Evolutionary conservation across 257 asterid genomes (phyloP).

Genomic region (Przewalskia tangutica): DNA sequence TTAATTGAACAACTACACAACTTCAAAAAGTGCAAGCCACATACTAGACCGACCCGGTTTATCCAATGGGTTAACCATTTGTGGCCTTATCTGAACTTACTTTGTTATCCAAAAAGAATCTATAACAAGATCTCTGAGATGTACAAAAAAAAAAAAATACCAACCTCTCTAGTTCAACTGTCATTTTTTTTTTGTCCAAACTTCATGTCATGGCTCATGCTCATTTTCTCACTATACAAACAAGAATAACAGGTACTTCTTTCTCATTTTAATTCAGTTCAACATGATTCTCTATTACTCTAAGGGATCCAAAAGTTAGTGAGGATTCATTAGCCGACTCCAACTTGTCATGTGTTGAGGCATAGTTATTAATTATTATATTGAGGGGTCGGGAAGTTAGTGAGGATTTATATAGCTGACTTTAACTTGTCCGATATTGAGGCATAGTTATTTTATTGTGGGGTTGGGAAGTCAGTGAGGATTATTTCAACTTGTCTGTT

Average conservation of each 20-base stretch:
- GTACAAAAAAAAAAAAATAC: not conserved
- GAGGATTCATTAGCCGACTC: no score
- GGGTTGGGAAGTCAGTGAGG: no score
- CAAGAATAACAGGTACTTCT: constrained; percentile 4
- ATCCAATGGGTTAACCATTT: constrained; percentile 7
- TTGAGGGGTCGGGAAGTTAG: not conserved
- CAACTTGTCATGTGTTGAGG: no score
- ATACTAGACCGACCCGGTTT: not conserved
- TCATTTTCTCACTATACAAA: constrained; percentile 1
- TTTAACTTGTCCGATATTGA: no score
- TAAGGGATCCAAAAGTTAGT: no score
- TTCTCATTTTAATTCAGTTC: not conserved
- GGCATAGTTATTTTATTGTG: no score
- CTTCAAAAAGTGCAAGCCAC: not conserved
- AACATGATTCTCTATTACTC: not conserved
- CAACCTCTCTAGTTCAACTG: constrained; percentile 15
- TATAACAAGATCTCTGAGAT: not conserved
- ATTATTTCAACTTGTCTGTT: not conserved
- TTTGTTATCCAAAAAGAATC: constrained; percentile 9
- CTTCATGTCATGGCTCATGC: not conserved
- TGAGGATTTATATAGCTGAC: not conserved
- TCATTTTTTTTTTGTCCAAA: not conserved
- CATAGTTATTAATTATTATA: no score
- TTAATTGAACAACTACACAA: no score
- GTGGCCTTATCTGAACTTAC: constrained; percentile 7